phyloP scores from a whole-genome alignment of 768 basidiomycete genomes.

The Coprinopsis sp. region DNA sequence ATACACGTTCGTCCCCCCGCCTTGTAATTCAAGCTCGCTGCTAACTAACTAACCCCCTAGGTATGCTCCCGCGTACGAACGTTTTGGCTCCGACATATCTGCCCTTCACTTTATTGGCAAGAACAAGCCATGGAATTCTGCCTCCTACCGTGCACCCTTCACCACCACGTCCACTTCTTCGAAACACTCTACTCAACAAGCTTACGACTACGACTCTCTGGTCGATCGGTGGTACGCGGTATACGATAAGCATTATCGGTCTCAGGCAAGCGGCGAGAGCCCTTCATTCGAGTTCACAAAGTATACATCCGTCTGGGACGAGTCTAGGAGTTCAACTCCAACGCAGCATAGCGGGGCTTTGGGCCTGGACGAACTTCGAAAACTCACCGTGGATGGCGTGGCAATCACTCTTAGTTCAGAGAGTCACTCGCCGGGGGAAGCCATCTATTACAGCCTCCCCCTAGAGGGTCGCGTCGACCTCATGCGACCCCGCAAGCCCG shows the following conservation, averaged over 20 bases:
- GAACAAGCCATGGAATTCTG: conserved; percentile 91
- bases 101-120: conserved; percentile 92
- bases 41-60: conserved; percentile 38
- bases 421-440: conserved; percentile 40
- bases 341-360: conserved; percentile 25
- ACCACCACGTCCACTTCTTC: conserved; percentile 22
- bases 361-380: conserved; percentile 61
- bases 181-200: conserved; percentile 34
- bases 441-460: conserved; percentile 77
- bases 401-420: conserved; percentile 20
- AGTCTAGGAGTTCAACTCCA: conserved; percentile 19
- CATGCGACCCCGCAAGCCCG: conserved; percentile 52
- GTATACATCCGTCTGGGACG: conserved; percentile 78
- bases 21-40: conserved; percentile 17
- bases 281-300: conserved; percentile 57
- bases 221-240: conserved; percentile 88
- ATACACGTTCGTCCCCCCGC: conserved; percentile 70
- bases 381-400: conserved; percentile 57
- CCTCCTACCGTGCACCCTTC: conserved; percentile 64
- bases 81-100: conserved; percentile 83
- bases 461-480: conserved; percentile 86
- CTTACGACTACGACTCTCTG: conserved; percentile 76
- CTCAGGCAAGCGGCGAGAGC: conserved; percentile 39
- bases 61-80: conserved; percentile 95
- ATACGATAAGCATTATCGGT: conserved; percentile 85